Evolutionary conservation across 2,329 filamentous ascomycete genomes (phyloP).

Genomic region (Sporothrix phasma): DNA sequence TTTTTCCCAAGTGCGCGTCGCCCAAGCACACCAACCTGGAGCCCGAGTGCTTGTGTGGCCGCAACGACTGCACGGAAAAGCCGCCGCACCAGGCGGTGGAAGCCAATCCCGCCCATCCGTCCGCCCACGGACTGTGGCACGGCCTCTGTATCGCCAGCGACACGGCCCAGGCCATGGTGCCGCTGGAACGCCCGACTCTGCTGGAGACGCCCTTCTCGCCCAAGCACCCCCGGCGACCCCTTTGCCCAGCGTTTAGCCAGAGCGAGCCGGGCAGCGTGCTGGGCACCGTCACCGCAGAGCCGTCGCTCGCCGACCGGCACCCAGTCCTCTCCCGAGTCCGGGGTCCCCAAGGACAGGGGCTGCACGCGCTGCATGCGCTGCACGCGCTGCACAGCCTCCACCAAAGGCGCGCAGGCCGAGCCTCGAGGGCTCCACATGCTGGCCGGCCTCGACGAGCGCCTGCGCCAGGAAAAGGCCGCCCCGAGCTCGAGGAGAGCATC

Average conservation of each 20-base stretch:
- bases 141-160: slow-evolving; percentile 51
- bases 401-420: not conserved
- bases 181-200: slow-evolving; percentile 38
- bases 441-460: slow-evolving; percentile 41
- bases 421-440: slow-evolving; percentile 31
- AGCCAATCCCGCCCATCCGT: too few species aligned
- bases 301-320: slow-evolving; percentile 20
- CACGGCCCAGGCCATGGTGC: slow-evolving; percentile 30
- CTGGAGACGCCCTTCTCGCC: slow-evolving; percentile 40
- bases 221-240: slow-evolving; percentile 33
- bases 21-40: slow-evolving; percentile 80
- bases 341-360: not conserved
- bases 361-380: slow-evolving; percentile 18
- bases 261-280: slow-evolving; percentile 22
- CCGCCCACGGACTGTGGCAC: slow-evolving; percentile 69
- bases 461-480: slow-evolving; percentile 39
- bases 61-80: slow-evolving; percentile 37
- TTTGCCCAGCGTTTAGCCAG: slow-evolving; percentile 32
- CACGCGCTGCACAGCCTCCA: not conserved
- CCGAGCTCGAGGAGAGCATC: slow-evolving; percentile 44
- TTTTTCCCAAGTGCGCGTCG: slow-evolving; percentile 71
- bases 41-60: slow-evolving; percentile 54
- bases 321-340: slow-evolving; percentile 19
- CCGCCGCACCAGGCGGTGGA: slow-evolving; percentile 41
- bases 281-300: slow-evolving; percentile 32